Base-by-base conservation (phyloP, 768 basidiomycete genomes). In the Kwoniella botswanensis region DNA sequence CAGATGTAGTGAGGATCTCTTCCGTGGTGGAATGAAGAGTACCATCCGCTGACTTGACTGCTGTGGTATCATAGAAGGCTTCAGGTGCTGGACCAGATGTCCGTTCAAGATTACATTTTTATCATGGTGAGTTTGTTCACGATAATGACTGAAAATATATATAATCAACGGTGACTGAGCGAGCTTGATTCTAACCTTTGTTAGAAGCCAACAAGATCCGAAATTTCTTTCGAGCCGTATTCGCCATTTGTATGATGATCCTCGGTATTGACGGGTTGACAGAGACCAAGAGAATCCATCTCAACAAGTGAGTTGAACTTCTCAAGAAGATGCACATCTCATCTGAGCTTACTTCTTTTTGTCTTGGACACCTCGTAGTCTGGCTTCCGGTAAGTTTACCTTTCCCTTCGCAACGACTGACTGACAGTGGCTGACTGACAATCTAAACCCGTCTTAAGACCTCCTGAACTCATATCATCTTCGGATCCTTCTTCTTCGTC, bases 61-160 rank as follows among this genome's bases (percentile, higher is more conserved):
- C 24, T 6, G 35, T 35, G 10, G 26, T 18, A 21, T 22, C 24
- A 9, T 52, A 77, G 76, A 72, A 74, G 70, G 60, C 68, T 1
- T 77, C 78, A 17, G 78, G 78, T 13, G 78, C 78, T 21, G 74
- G 76, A 53, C 76, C 76, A 18, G 78, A 76, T 10, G 78, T 79
- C 15, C 71, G 74, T 61, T 63, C 72, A 17, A 67, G 78, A 24
- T 69, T 79, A 3, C 72, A 77, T 59, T 75, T 74, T 53, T 79
- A 74, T 63, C 78, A 79, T 53, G 74, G 75, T 68, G 21, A 66
- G 70, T 65, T 15, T 1, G 4, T 21, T 11, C 3, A 42, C 41
- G 7, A 24, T 18, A 50, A 59, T 22, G 18, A 17, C 21, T 22
- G 35, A 4, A 35, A 35, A 26, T 55, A n/a, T 55, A 11, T 9